These are phyloP conservation scores for Colletotrichum karsti DNA, from an alignment of 2,329 filamentous ascomycete species.

Conservation along the genomic window DNA sequence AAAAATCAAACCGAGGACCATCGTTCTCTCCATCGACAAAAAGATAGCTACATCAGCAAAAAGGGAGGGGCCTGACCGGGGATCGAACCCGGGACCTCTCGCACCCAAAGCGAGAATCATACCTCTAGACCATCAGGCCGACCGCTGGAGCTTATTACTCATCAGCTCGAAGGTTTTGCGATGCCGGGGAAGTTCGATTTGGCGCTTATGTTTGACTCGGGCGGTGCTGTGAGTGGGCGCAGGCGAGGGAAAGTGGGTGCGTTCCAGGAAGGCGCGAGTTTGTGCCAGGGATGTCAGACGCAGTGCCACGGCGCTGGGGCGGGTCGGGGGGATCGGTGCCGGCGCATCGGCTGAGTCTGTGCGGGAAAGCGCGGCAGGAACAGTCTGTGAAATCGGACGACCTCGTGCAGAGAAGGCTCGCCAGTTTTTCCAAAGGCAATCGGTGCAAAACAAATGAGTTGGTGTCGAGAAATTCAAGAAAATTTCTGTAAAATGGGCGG, in stretches of 20 bases:
- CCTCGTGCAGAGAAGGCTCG: neutral
- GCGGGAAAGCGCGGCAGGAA: neutral
- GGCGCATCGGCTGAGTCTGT: neutral
- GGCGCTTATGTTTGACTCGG: neutral
- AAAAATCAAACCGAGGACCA: neutral
- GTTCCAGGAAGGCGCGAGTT: neutral
- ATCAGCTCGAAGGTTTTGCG: neutral
- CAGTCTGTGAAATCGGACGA: neutral
- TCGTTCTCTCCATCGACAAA: neutral
- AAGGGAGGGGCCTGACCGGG: constrained; percentile 37
- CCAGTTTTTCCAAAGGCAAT: neutral
- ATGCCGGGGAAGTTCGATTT: neutral
- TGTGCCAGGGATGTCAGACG: neutral
- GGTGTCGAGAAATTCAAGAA: neutral
- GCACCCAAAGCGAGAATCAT: constrained; percentile 46
- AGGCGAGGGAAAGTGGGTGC: neutral
- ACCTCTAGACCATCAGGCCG: constrained; percentile 42
- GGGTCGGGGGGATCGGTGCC: neutral
- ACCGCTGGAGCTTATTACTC: neutral
- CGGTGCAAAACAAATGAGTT: neutral
- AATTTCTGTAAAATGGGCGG: neutral
- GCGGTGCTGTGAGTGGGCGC: too few species aligned
- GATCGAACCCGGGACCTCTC: constrained; percentile 45
- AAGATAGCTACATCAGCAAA: neutral
- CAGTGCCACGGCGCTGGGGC: neutral